phyloP scores from a whole-genome alignment of 345 rosid genomes.

The Rhodomyrtus tomentosa region DNA sequence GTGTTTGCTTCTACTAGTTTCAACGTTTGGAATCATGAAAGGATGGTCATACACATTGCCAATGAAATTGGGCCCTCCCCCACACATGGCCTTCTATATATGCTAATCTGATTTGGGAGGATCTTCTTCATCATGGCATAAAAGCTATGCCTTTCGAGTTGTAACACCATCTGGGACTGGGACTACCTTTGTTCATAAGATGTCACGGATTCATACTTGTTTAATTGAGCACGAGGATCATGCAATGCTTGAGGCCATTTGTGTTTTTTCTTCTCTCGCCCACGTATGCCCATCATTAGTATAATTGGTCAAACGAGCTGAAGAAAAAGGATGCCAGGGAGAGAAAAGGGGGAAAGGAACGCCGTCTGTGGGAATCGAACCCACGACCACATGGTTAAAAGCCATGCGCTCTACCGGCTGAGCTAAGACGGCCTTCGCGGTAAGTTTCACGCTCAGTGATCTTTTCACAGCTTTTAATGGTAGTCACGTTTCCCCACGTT shows the following conservation, averaged over 20 bases:
- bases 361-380: slow-evolving; percentile 82
- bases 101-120: not conserved
- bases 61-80: slow-evolving; percentile 17
- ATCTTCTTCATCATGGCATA: not conserved
- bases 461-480: not conserved
- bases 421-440: slow-evolving; percentile 39
- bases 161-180: not conserved
- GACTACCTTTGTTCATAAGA: not conserved
- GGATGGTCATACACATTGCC: slow-evolving; percentile 1
- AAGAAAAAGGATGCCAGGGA: not conserved
- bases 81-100: slow-evolving; percentile 12
- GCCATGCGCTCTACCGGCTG: slow-evolving; percentile 82
- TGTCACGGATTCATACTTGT: not conserved
- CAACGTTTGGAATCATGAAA: slow-evolving; percentile 31
- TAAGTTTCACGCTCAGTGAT: rapidly evolving
- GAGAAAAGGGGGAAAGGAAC: not conserved
- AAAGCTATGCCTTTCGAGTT: not conserved
- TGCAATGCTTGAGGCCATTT: not conserved
- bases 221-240: not conserved
- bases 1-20: slow-evolving; percentile 46
- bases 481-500: not conserved
- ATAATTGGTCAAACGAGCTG: not conserved
- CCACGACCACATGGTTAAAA: slow-evolving; percentile 78
- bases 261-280: not conserved
- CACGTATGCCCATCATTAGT: not conserved